A percentile compares a stretch with the other conserved stretches of the same genome.
Conservation (phyloP, 2,329 filamentous ascomycete genomes). For the Thielaviopsis punctulata region DNA sequence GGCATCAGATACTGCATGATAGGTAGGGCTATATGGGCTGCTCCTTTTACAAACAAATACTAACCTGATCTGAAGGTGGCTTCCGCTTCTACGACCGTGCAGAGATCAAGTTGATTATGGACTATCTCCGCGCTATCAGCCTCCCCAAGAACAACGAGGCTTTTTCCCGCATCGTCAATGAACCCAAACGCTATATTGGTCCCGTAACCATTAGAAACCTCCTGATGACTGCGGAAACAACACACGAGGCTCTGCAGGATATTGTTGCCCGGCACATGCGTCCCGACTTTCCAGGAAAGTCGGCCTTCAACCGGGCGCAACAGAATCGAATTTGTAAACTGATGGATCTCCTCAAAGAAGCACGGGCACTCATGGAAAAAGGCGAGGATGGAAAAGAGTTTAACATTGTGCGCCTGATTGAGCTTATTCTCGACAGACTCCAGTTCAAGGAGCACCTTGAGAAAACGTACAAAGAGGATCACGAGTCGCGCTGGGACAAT, state of each 20-base stretch:
- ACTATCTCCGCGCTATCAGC: conserved; percentile 74
- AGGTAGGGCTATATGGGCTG: conserved; percentile 22
- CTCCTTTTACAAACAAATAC: too few relatives aligned
- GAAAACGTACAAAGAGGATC: conserved; percentile 52
- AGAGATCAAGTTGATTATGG: conserved; percentile 73
- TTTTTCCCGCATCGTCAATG: conserved; percentile 66
- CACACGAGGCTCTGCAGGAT: conserved; percentile 56
- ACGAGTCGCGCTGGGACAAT: conserved; percentile 71
- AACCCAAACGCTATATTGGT: conserved; percentile 65
- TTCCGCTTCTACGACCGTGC: conserved; percentile 80
- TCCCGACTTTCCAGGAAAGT: conserved; percentile 28
- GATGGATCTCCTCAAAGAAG: conserved; percentile 24
- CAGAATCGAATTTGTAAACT: conserved; percentile 25
- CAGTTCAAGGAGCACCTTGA: conserved; percentile 59
- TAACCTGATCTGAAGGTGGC: conserved; percentile 25
- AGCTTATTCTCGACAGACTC: conserved; percentile 44
- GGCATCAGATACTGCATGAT: conserved; percentile 88
- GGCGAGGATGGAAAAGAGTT: conserved; percentile 17
- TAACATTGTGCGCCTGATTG: conserved; percentile 31
- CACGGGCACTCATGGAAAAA: conserved; percentile 18
- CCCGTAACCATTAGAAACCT: conserved; percentile 59
- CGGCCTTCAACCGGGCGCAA: conserved; percentile 33
- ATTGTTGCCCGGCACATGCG: conserved; percentile 42
- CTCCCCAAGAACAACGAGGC: conserved; percentile 81
- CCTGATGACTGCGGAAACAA: conserved; percentile 57